These are phyloP conservation scores for Aspergillus sp. DNA, from an alignment of 2,329 filamentous ascomycete genomes.

Conservation along the genomic window DNA sequence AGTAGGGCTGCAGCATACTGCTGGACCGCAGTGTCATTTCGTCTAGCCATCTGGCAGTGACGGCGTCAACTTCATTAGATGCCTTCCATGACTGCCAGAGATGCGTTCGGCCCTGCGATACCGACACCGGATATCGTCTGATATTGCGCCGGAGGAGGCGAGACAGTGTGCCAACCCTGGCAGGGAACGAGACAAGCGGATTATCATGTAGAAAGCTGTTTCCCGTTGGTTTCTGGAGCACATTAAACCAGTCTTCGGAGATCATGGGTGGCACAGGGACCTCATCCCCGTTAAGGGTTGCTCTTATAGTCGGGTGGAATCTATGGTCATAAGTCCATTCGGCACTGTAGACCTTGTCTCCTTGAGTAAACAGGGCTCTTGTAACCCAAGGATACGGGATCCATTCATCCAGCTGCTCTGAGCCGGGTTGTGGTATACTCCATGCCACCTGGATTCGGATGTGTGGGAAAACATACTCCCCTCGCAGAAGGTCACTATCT, in stretches of 20 bases:
- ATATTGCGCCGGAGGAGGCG: constrained; percentile 30
- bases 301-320: constrained; percentile 46
- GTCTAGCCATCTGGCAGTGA: constrained; percentile 51
- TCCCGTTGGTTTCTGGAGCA: constrained; percentile 43
- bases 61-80: constrained; percentile 45
- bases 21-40: constrained; percentile 50
- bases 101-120: constrained; percentile 46
- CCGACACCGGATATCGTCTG: constrained; percentile 39
- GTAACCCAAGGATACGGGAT: constrained; percentile 55
- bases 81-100: constrained; percentile 53
- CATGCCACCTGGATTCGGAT: constrained; percentile 55
- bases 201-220: constrained; percentile 51
- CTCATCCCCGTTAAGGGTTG: constrained; percentile 49
- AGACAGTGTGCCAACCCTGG: constrained; percentile 26
- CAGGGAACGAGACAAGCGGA: constrained; percentile 49
- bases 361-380: constrained; percentile 54
- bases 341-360: constrained; percentile 50
- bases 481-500: constrained; percentile 54
- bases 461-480: constrained; percentile 53
- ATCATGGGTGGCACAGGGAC: constrained; percentile 55
- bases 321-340: constrained; percentile 50
- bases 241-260: constrained; percentile 44
- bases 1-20: constrained; percentile 45
- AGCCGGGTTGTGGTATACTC: constrained; percentile 51
- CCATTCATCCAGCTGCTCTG: constrained; percentile 53